Conservation (phyloP, 805 yeast species). For the Schwanniomyces sp. region DNA sequence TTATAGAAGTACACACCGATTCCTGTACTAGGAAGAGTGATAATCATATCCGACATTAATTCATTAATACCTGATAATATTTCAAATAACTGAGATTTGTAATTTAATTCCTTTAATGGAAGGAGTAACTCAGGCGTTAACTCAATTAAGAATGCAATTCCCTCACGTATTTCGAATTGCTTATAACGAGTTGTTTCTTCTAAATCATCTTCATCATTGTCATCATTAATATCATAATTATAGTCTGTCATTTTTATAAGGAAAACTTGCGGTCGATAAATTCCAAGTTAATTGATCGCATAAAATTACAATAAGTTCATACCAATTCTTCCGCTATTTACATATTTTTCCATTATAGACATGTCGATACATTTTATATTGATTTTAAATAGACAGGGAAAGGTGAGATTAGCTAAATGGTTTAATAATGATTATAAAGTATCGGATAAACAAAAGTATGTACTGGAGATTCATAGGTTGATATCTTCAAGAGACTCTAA, state of each 20-base stretch:
- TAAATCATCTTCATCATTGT: slow-evolving; percentile 2
- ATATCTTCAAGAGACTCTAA: slow-evolving; percentile 83
- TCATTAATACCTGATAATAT: slow-evolving; percentile 58
- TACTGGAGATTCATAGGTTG: slow-evolving; percentile 71
- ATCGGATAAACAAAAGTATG: slow-evolving; percentile 35
- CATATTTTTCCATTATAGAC: not conserved
- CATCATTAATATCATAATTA: not conserved
- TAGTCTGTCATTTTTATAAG: not conserved
- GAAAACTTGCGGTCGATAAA: too few species aligned
- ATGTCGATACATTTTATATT: slow-evolving; percentile 83
- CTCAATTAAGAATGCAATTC: slow-evolving; percentile 63
- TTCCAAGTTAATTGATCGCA: not conserved
- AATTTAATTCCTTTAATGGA: slow-evolving; percentile 35
- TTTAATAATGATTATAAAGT: slow-evolving; percentile 37
- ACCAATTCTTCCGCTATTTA: not conserved
- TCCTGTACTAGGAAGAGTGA: slow-evolving; percentile 66
- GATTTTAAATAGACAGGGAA: slow-evolving; percentile 92
- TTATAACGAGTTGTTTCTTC: slow-evolving; percentile 20
- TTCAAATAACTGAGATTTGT: slow-evolving; percentile 45
- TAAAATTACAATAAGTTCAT: not conserved
- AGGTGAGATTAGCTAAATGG: slow-evolving; percentile 83
- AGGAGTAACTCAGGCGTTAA: slow-evolving; percentile 46
- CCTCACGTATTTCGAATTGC: slow-evolving; percentile 57
- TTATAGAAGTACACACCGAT: slow-evolving; percentile 70
- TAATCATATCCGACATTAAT: slow-evolving; percentile 65